A percentile compares a stretch with the other conserved stretches of the same genome.
Evolutionary conservation across 2,329 filamentous ascomycete genomes (phyloP).

Genomic region (Colletotrichum sojae): DNA sequence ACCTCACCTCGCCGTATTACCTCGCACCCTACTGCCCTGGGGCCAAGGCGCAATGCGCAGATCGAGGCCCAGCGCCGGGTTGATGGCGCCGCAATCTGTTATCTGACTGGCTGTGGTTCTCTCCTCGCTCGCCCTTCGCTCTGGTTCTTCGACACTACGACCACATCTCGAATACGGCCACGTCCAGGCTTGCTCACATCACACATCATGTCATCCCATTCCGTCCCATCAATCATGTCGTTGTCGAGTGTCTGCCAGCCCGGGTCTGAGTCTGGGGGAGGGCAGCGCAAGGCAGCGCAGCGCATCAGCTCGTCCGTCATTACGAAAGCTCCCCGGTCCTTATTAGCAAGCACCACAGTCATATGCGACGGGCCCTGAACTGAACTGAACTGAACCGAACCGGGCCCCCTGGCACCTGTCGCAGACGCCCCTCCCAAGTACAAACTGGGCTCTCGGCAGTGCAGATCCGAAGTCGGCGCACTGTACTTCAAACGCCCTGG

Average conservation of each 20-base stretch:
- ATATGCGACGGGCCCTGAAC: constrained; percentile 31
- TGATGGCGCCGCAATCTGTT: constrained; percentile 24
- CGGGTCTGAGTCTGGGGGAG: not conserved
- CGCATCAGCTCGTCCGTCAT: not conserved
- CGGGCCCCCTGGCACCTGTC: constrained; percentile 33
- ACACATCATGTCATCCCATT: constrained; percentile 19
- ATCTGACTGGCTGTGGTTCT: constrained; percentile 24
- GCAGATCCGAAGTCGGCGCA: constrained; percentile 35
- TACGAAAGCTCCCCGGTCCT: constrained; percentile 28
- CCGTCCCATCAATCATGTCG: constrained; percentile 5
- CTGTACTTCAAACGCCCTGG: constrained; percentile 29
- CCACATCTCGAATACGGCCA: constrained; percentile 2
- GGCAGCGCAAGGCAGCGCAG: not conserved
- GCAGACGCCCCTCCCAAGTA: constrained; percentile 26
- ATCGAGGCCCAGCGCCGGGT: constrained; percentile 2
- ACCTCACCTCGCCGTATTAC: too few species aligned
- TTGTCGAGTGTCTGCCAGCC: constrained; percentile 5
- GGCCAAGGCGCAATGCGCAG: constrained; percentile 2
- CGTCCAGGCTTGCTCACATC: constrained; percentile 17
- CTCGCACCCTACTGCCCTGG: not conserved
- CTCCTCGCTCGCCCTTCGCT: constrained; percentile 2
- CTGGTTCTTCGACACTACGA: constrained; percentile 12
- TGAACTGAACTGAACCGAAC: not conserved
- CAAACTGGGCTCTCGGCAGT: constrained; percentile 35
- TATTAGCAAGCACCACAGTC: constrained; percentile 19